Base-by-base conservation (phyloP, 1,284 basidiomycete species). In the Ustilago trichophora region DNA sequence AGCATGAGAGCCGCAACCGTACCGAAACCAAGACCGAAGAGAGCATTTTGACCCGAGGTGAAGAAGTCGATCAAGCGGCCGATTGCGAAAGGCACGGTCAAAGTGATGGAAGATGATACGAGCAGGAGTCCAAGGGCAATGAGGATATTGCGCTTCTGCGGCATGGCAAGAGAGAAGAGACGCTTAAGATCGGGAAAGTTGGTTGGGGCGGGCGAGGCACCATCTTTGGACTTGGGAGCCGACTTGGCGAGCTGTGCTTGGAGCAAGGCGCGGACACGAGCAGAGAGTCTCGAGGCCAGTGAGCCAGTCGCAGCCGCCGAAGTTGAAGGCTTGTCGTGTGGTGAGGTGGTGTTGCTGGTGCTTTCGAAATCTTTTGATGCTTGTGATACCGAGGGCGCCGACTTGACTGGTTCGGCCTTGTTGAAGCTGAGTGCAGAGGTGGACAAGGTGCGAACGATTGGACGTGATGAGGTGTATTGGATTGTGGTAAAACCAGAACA, bases 1-100 rank as follows among this genome's bases (percentile, higher is more conserved):
- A 95, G 84, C 25, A 98, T 85, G 9, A 88, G 78, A 0, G 85
- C 87, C 9, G 93, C 92, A 0, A 94, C 93, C 66, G 91, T 88
- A 50, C 89, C 88, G 32, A 92, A 85, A 2, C 90, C 88, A 21
- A 97, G 63, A 16, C 82, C 82, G 31, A 82, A 75, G 13, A 72
- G 52, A 16, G 57, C 29, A 11, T 55, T 50, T 13, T 72, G 74
- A 15, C 63, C 66, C 26, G 62, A 57, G 21, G 78, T 77, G 63
- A 81, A 81, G 41, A 79, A 81, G 58, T 81, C 79, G 43, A 81
- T 80, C 18, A 81, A 47, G 13, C 72, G 72, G 29, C 79, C 79
- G 52, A 81, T 80, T n/a, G 76, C 76, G 21, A 78, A 76, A 10
- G 79, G 79, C 2, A 81, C 75, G 3, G 76, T 71, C 31, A 98